These are phyloP conservation scores for Chiua virens DNA, from an alignment of 768 basidiomycete species.

Conservation along the genomic window DNA sequence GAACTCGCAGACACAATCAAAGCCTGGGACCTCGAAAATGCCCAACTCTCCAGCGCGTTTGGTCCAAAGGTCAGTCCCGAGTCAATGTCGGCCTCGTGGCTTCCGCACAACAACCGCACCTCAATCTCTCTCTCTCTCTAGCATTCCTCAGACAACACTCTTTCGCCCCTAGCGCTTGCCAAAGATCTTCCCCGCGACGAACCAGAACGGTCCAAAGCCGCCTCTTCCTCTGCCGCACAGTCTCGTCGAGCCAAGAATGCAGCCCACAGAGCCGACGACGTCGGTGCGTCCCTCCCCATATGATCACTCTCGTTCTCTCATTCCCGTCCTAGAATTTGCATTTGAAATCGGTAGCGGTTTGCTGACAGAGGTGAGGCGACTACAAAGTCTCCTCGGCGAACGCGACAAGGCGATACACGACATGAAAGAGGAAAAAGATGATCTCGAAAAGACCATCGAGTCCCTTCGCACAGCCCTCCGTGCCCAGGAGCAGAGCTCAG, in stretches of 20 bases:
- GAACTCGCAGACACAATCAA: conserved; percentile 76
- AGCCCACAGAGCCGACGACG: conserved; percentile 85
- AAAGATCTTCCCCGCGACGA: conserved; percentile 61
- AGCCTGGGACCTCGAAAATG: conserved; percentile 79
- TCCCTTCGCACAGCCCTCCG: conserved; percentile 69
- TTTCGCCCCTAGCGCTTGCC: conserved; percentile 45
- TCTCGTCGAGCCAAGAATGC: conserved; percentile 90
- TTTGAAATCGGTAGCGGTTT: conserved; percentile 96
- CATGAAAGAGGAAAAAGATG: conserved; percentile 90
- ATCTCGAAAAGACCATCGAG: conserved; percentile 79
- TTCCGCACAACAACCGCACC: too few relatives aligned
- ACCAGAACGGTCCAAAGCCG: conserved; percentile 55
- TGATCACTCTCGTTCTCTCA: conserved; percentile 7
- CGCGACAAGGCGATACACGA: conserved; percentile 91
- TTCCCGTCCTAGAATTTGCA: conserved; percentile 74
- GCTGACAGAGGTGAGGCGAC: conserved; percentile 85
- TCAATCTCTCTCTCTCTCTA: too few relatives aligned
- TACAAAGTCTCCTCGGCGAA: conserved; percentile 89
- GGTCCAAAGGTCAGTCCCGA: conserved; percentile 69
- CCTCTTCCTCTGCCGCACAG: conserved; percentile 78
- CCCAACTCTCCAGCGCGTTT: conserved; percentile 69
- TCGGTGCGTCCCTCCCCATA: conserved; percentile 54
- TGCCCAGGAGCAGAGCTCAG: conserved; percentile 78
- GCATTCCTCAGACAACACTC: conserved; percentile 47
- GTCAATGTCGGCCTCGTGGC: conserved; percentile 20